These are phyloP conservation scores for Metarhizium humberi DNA, from an alignment of 2,329 filamentous ascomycete species.

Conservation along the genomic window DNA sequence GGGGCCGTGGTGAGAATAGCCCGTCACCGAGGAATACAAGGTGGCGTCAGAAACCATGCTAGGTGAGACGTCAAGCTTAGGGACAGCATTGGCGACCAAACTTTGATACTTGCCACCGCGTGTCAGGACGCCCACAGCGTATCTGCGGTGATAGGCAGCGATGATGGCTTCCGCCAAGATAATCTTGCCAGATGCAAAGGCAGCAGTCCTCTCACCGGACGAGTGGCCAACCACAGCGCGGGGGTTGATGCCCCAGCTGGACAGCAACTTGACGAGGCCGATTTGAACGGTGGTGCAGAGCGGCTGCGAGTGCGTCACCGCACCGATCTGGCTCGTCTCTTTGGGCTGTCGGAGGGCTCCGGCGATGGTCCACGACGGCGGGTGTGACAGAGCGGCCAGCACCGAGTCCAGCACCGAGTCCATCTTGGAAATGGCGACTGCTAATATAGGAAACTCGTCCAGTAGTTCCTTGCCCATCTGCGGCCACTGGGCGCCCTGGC, in stretches of 20 bases:
- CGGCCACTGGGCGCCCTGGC: slow-evolving; percentile 24
- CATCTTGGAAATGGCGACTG: not conserved
- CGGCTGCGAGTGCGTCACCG: slow-evolving; percentile 17
- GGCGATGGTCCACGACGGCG: slow-evolving; percentile 2
- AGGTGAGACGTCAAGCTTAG: too few relatives aligned
- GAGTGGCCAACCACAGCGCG: slow-evolving; percentile 28
- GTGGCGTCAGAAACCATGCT: too few relatives aligned
- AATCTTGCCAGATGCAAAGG: slow-evolving; percentile 23
- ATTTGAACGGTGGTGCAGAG: too few relatives aligned
- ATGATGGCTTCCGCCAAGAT: slow-evolving; percentile 1
- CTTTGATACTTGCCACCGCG: not conserved
- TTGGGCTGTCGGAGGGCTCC: not conserved
- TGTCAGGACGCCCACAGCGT: slow-evolving; percentile 15
- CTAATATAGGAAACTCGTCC: not conserved
- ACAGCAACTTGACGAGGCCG: slow-evolving; percentile 18
- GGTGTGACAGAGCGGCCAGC: not conserved
- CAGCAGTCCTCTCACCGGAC: slow-evolving; percentile 31
- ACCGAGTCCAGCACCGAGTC: not conserved
- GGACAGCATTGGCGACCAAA: not conserved
- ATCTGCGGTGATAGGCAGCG: slow-evolving; percentile 14
- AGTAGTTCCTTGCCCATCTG: slow-evolving; percentile 22
- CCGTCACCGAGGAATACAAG: too few relatives aligned
- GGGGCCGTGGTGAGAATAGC: not conserved
- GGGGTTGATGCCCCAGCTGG: slow-evolving; percentile 18
- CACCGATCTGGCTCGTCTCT: not conserved